Conservation (phyloP, 495 filamentous ascomycete genomes). For the Penicillium nucicola region DNA sequence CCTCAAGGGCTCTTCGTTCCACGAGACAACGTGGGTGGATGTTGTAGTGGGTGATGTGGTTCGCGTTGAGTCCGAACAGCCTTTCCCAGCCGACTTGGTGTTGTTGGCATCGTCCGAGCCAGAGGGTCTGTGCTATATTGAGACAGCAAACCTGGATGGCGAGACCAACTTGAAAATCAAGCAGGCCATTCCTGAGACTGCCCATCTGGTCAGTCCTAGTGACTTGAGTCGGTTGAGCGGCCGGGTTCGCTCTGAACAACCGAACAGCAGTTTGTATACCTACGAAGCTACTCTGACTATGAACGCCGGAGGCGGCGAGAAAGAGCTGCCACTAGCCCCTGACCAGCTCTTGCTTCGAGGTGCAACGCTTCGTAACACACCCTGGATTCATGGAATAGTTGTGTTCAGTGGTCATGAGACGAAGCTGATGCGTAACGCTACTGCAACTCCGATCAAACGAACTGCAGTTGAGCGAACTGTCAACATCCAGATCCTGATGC, state of each 20-base stretch:
- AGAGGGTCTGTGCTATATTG: conserved; percentile 97
- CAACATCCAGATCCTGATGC: conserved; percentile 87
- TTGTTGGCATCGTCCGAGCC: conserved; percentile 93
- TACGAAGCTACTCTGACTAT: conserved; percentile 97
- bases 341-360: conserved; percentile 88
- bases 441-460: conserved; percentile 94
- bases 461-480: conserved; percentile 92
- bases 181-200: conserved; percentile 93
- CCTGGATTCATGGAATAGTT: conserved; percentile 95
- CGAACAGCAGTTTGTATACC: conserved; percentile 97
- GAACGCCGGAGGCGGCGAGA: conserved; percentile 90
- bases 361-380: conserved; percentile 92
- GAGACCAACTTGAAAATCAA: conserved; percentile 99
- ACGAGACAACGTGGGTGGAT: conserved; percentile 88
- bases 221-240: conserved; percentile 87
- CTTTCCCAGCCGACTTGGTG: conserved; percentile 93
- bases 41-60: conserved; percentile 93
- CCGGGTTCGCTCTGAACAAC: conserved; percentile 88
- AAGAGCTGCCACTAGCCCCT: conserved; percentile 78
- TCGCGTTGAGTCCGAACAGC: conserved; percentile 90
- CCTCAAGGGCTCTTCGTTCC: conserved; percentile 78
- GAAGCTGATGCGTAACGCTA: conserved; percentile 98
- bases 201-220: conserved; percentile 76
- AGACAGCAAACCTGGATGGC: conserved; percentile 96
- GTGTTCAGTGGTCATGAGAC: conserved; percentile 99